These are phyloP conservation scores for Panellus pusillus DNA, from an alignment of 768 basidiomycete species.

Conservation along the genomic window DNA sequence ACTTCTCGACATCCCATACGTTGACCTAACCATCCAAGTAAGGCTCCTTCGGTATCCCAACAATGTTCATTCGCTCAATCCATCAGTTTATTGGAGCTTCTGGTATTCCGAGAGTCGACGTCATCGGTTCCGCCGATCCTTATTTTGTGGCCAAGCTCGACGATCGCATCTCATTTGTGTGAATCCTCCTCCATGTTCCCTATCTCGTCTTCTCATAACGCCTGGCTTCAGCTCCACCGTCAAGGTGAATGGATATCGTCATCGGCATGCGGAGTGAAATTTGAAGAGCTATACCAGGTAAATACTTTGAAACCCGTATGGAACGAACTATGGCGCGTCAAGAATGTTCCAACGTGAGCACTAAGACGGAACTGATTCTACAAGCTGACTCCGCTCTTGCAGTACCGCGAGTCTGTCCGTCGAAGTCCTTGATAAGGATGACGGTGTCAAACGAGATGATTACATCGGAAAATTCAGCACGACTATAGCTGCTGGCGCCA, in stretches of 20 bases:
- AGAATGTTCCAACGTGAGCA: conserved; percentile 57
- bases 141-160: conserved; percentile 74
- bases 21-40: conserved; percentile 61
- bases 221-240: conserved; percentile 58
- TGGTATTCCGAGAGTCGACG: conserved; percentile 68
- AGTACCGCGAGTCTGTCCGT: conserved; percentile 55
- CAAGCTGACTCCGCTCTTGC: too few relatives aligned
- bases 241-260: background rate
- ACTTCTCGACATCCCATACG: conserved; percentile 44
- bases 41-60: too few relatives aligned
- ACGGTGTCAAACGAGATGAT: conserved; percentile 55
- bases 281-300: conserved; percentile 26
- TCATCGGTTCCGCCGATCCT: conserved; percentile 63
- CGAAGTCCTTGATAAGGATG: conserved; percentile 71
- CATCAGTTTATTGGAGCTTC: conserved; percentile 71
- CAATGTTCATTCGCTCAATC: too few relatives aligned
- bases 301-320: conserved; percentile 64
- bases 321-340: conserved; percentile 74
- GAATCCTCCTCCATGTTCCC: conserved; percentile 24
- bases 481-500: conserved; percentile 52
- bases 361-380: too few relatives aligned
- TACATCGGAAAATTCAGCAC: conserved; percentile 64
- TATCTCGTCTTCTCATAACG: background rate
- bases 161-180: conserved; percentile 63
- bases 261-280: too few relatives aligned